phyloP scores from a whole-genome alignment of 1,139 yeast species.

The Hyphopichia fennica region DNA sequence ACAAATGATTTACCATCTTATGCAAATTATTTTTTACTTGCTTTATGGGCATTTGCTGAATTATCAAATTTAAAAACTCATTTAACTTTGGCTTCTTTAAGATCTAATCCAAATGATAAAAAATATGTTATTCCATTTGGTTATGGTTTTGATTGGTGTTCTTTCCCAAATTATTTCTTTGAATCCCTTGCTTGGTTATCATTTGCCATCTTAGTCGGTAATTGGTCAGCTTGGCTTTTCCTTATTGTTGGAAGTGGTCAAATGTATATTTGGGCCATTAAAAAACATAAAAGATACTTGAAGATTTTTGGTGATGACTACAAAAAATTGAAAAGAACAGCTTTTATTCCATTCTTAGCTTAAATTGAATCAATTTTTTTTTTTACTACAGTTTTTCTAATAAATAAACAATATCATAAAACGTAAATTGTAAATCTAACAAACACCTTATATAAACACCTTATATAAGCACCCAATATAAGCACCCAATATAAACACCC shows the following conservation, averaged over 20 bases:
- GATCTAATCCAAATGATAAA: slow-evolving; percentile 34
- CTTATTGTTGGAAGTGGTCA: slow-evolving; percentile 69
- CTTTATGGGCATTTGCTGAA: slow-evolving; percentile 66
- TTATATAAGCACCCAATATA: no score
- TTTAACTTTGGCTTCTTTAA: slow-evolving; percentile 53
- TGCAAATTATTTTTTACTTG: slow-evolving; percentile 31
- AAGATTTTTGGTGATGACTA: slow-evolving; percentile 74
- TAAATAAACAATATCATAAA: no score
- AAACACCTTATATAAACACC: not conserved
- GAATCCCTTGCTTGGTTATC: slow-evolving; percentile 76
- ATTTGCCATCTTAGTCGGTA: slow-evolving; percentile 69
- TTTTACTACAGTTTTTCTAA: no score
- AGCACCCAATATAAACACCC: no score
- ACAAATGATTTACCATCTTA: slow-evolving; percentile 28
- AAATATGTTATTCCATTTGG: slow-evolving; percentile 47
- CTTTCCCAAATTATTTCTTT: slow-evolving; percentile 87
- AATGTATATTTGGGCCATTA: slow-evolving; percentile 78
- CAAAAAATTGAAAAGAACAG: slow-evolving; percentile 66
- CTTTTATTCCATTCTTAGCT: slow-evolving; percentile 51
- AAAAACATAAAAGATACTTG: slow-evolving; percentile 66
- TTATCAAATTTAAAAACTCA: slow-evolving; percentile 73
- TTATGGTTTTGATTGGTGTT: slow-evolving; percentile 46
- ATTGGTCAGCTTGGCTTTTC: slow-evolving; percentile 75
- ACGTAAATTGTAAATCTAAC: not conserved
- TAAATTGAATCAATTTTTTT: not conserved